Evolutionary conservation across 768 basidiomycete species (phyloP).

Genomic region (Coprinopsis cinerea): DNA sequence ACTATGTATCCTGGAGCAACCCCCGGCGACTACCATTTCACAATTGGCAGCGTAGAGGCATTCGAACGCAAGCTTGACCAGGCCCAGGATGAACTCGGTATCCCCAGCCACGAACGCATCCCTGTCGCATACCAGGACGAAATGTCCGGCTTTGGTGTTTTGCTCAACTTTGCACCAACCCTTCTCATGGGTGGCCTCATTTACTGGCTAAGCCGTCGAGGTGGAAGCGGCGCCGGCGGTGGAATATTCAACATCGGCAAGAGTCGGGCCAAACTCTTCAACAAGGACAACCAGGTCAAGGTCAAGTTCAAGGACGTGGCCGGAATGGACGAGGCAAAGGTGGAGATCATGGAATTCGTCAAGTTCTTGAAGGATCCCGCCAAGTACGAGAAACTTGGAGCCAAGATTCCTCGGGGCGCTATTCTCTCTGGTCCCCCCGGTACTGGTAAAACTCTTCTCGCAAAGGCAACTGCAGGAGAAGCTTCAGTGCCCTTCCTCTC

Average conservation of each 20-base stretch:
- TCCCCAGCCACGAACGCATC: slow-evolving; percentile 88
- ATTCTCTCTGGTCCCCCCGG: slow-evolving; percentile 95
- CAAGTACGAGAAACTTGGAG: slow-evolving; percentile 93
- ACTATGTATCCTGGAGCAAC: slow-evolving; percentile 63
- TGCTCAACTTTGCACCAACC: slow-evolving; percentile 93
- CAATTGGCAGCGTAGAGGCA: slow-evolving; percentile 93
- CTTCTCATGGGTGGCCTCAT: slow-evolving; percentile 86
- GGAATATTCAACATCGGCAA: slow-evolving; percentile 98
- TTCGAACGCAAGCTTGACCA: slow-evolving; percentile 95
- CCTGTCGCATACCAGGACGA: slow-evolving; percentile 97
- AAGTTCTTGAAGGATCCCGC: slow-evolving; percentile 96
- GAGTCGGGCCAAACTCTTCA: slow-evolving; percentile 90
- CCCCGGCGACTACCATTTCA: slow-evolving; percentile 81
- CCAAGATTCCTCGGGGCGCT: slow-evolving; percentile 94
- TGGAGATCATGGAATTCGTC: slow-evolving; percentile 99
- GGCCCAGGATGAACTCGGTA: slow-evolving; percentile 87
- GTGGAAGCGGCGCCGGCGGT: slow-evolving; percentile 49
- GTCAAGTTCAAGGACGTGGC: slow-evolving; percentile 96
- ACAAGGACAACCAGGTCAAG: slow-evolving; percentile 92
- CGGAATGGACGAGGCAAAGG: slow-evolving; percentile 99
- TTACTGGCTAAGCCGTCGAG: slow-evolving; percentile 80
- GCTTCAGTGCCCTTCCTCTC: slow-evolving; percentile 97
- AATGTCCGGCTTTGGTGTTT: slow-evolving; percentile 74
- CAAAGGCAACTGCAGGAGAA: slow-evolving; percentile 98
- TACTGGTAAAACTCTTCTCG: slow-evolving; percentile 96